Conservation (phyloP, 2,329 filamentous ascomycete genomes). For the Ophiostoma pallidulum region DNA sequence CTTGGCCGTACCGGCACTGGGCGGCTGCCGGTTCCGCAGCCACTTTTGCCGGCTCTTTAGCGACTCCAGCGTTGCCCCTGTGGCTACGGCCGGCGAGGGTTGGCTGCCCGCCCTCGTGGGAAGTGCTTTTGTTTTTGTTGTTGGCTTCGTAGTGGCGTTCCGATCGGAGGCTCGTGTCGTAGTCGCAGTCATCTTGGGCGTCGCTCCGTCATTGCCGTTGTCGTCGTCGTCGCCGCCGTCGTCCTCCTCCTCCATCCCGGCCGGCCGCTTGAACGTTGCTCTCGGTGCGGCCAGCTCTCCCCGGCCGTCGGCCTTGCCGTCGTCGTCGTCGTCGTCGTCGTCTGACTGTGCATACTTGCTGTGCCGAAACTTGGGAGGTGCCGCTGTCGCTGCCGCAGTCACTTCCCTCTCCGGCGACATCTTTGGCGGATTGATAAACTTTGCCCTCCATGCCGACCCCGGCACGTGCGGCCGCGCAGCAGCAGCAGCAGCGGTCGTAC, state of each 20-base stretch:
- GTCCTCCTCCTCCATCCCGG: neutral
- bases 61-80: neutral
- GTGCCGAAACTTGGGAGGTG: slow-evolving; percentile 8
- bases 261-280: neutral
- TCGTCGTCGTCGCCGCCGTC: neutral
- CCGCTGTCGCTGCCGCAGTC: neutral
- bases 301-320: no score
- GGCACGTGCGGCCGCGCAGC: no score
- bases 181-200: no score
- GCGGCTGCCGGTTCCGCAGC: neutral
- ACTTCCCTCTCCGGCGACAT: neutral
- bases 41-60: slow-evolving; percentile 1
- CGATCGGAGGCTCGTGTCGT: no score
- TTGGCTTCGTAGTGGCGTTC: no score
- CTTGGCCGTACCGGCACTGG: no score
- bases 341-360: neutral
- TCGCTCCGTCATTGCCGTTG: no score
- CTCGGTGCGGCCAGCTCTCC: neutral
- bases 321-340: neutral
- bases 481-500: neutral
- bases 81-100: neutral
- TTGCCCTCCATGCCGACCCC: no score
- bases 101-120: neutral
- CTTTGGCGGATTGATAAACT: slow-evolving; percentile 2
- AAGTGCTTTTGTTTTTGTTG: neutral